Evolutionary conservation across 1,284 basidiomycete genomes (phyloP).

Genomic region (Ustilago crameri): DNA sequence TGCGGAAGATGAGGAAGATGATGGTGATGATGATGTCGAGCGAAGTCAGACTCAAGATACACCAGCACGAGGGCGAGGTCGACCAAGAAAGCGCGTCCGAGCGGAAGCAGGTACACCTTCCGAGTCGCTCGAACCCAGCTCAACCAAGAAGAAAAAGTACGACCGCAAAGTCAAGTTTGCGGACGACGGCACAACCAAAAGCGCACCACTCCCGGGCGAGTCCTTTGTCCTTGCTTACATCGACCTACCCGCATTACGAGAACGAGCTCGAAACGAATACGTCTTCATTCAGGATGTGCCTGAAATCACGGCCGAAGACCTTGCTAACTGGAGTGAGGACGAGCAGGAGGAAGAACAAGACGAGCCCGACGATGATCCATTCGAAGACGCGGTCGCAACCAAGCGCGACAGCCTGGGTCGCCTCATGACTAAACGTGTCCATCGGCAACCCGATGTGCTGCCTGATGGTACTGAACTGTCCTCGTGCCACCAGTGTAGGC

Average conservation of each 20-base stretch:
- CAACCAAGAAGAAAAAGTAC: constrained; percentile 27
- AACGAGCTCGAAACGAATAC: constrained; percentile 40
- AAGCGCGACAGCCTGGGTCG: constrained; percentile 13
- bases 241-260: constrained; percentile 26
- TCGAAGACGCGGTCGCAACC: not conserved
- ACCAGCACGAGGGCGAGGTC: constrained; percentile 14
- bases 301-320: constrained; percentile 29
- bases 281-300: constrained; percentile 39
- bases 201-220: constrained; percentile 23
- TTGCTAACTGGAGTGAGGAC: constrained; percentile 32
- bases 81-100: constrained; percentile 18
- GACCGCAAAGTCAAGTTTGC: constrained; percentile 40
- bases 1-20: not conserved
- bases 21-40: constrained; percentile 6
- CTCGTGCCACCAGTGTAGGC: constrained; percentile 51
- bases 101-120: constrained; percentile 5
- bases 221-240: constrained; percentile 33
- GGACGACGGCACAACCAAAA: constrained; percentile 45
- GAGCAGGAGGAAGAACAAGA: constrained; percentile 34
- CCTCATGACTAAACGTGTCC: constrained; percentile 7
- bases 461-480: constrained; percentile 30
- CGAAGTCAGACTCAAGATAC: constrained; percentile 1
- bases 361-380: constrained; percentile 1
- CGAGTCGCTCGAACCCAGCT: not conserved
- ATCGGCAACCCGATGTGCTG: constrained; percentile 15